Evolutionary conservation across 257 asterid genomes (phyloP), one percentile per base, ranked within the genome.

Genomic region (Rubia yunnanensis): DNA sequence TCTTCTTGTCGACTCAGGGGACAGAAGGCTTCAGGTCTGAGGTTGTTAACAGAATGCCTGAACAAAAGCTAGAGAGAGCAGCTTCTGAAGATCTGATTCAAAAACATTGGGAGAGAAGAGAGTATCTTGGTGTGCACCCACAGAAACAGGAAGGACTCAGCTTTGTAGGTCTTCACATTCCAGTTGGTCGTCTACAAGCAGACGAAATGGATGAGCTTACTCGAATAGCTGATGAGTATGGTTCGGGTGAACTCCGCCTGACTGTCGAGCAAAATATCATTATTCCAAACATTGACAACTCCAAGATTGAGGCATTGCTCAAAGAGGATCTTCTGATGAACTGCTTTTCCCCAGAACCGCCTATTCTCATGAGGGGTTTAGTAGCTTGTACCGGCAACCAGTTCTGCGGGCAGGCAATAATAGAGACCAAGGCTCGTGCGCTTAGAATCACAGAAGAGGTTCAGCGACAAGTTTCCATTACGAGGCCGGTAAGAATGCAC

Each of bases 331-430:
- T 92, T 38, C 70, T 92, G 8, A 80, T 65, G 73, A 65, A 71
- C 44, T 66, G 56, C 24, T 87, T 82, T 69, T 71, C 75, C 5
- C 96, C 94, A 1, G 88, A 83, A 73, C 98, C 98, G 1, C 95
- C 96, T 9, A 70, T 92, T 60, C 84, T 92, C 28, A 85, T 87
- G 97, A 83, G 77, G 68, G 91, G 96, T 31, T 77, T 92, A 6
- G 98, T 92, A 38, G 97, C 98, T 10, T 92, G 99, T 75, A 92
- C 99, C 5, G 99, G 99, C 55, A 92, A 68, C 81, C 99, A 92
- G 68, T 92, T 92, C 67, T 92, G 98, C 18, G 98, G 98, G 53
- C 98, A 92, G 66, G 98, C 97, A 27, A 89, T 92, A 23, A 92
- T 92, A 27, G 98, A 92, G 88, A 92, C 99, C 0, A 92, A 92